These are phyloP conservation scores for Miamiensis avidus DNA, from an alignment of 169 alveolate species.

Conservation along the genomic window DNA sequence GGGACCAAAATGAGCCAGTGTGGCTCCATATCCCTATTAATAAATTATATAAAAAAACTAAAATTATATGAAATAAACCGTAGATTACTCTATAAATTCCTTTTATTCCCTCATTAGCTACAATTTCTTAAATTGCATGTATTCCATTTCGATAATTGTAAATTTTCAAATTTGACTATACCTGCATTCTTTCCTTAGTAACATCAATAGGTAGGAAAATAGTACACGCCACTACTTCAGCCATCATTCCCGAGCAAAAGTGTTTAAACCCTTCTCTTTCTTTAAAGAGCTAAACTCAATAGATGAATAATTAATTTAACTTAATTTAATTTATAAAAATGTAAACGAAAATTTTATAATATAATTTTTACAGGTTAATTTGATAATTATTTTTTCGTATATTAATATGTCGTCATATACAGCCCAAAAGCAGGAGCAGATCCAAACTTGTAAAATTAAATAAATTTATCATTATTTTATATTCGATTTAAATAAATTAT, in stretches of 20 bases:
- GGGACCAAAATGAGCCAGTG: constrained; percentile 73
- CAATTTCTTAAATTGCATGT: constrained; percentile 60
- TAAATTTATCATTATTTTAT: too few relatives aligned
- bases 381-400: constrained; percentile 37
- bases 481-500: not conserved
- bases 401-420: constrained; percentile 64
- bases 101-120: constrained; percentile 62
- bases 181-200: constrained; percentile 67
- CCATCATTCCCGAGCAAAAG: constrained; percentile 68
- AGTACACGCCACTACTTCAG: constrained; percentile 66
- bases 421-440: constrained; percentile 72
- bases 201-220: constrained; percentile 74
- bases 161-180: constrained; percentile 50
- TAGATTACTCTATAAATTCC: constrained; percentile 65
- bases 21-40: constrained; percentile 62
- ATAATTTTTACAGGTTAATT: not conserved
- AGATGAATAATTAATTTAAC: constrained; percentile 9
- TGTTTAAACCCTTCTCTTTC: constrained; percentile 44
- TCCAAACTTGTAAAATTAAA: constrained; percentile 29
- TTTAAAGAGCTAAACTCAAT: constrained; percentile 31
- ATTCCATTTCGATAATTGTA: constrained; percentile 51
- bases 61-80: too few relatives aligned
- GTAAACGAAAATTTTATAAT: not conserved
- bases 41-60: too few relatives aligned
- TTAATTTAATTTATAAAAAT: constrained; percentile 2